Evolutionary conservation across 495 filamentous ascomycete genomes (phyloP), one percentile per base, ranked within the genome.

Genomic region (Aspergillus carlsbadensis): DNA sequence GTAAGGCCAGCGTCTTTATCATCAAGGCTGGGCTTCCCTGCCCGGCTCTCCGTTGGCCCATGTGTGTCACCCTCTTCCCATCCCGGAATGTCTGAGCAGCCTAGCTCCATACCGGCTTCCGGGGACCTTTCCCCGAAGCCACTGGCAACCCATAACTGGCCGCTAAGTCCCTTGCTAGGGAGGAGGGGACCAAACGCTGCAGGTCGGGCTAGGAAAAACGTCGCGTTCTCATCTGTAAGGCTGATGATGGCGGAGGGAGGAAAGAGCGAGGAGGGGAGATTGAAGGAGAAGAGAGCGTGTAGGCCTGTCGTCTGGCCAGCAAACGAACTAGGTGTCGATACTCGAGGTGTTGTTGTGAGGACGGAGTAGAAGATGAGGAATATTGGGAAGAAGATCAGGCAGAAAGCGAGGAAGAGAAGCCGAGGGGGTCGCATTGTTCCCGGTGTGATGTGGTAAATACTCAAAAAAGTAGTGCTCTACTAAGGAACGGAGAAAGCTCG

Each of bases 201-300:
- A 54, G 94, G 95, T 35, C 94, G 81, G 42, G 94, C 91, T 17
- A 95, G 75, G 73, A 98, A 98, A 61, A 93, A 96, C 5, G 94
- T 98, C 37, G 90, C 96, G 67, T 98, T 98, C 69, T 98, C 94
- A 72, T 98, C 92, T 57, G 91, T 96, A 39, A 98, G 85, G 61
- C 90, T 96, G 67, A 98, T 96, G 56, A 95, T 87, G 26, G 94
- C 95, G 55, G 90, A 95, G 4, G 91, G 90, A 11, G 95, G 92
- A 67, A 98, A 98, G 7, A 98, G 84, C 7, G 90, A 89, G 39
- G 83, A 79, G 5, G 86, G 83, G 17, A 85, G 80, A 51, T 83
- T 83, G 70, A 87, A 86, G 56, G 82, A 83, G 69, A 85, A 87
- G 44, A 84, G 65, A 35, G 82, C 73, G 55, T 77, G 75, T 31